Evolutionary conservation across 1,139 yeast genomes (phyloP), one percentile per base, ranked within the genome.

Genomic region (Saccharomycopsis hybrid): DNA sequence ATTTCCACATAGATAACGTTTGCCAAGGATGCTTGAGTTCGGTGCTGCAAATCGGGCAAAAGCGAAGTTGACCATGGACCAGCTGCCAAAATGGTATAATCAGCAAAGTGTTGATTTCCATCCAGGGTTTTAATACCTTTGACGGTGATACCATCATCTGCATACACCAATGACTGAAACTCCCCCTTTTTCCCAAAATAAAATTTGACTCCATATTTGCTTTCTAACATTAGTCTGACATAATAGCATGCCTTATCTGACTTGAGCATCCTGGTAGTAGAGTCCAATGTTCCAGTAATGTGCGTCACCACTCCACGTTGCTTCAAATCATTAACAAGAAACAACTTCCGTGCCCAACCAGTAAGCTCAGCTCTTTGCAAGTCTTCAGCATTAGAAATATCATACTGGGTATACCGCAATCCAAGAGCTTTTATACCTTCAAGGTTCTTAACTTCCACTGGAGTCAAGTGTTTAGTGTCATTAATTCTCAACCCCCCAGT

Each of bases 61-160:
- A 70, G 52, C 3, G 62, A 55, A 4, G 69, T 63, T 28, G 72
- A 60, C 76, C 76, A 72, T 5, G 74, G 70, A 35, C 76, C 76
- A 41, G 70, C 61, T 30, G 68, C 64, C 9, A 69, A 57, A 31
- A 72, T 64, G 3, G 64, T 66, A n/a, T 65, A 56, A 44, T 66
- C 71, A 1, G 69, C 65, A 3, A 27, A 24, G 49, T 68, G 67
- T 0, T 4, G 29, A 31, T 47, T 48, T 0, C 69, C 71, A 54
- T 66, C 70, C 9, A 55, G 55, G 3, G 71, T 64, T 36, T 50
- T 47, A 29, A 70, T 58, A 5, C 73, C 73, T 13, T 53, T 58
- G 11, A 65, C 57, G n/a, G 45, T 55, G n/a, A n/a, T n/a, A 18
- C 49, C 56, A 31, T 29, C 25, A n/a, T 13, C 36, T 2, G 48